Percentiles rank a stretch among this genome's conserved stretches.
These are phyloP conservation scores for Prunus salicina DNA, from an alignment of 306 rosid species.

Conservation along the genomic window DNA sequence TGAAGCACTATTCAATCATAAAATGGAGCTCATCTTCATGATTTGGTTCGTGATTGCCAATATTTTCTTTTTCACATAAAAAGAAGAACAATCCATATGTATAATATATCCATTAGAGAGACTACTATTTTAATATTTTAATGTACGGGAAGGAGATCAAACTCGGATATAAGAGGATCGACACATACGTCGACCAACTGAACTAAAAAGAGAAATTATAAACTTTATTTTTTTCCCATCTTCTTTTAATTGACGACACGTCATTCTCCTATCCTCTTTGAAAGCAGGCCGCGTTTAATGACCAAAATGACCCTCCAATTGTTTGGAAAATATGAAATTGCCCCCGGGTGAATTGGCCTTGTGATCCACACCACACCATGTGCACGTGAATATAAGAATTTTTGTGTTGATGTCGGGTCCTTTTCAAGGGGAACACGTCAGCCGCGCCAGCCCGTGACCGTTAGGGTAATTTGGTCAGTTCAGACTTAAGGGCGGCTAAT, in stretches of 20 bases:
- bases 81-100: not conserved
- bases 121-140: no score
- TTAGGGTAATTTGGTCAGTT: constrained; percentile 38
- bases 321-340: not conserved
- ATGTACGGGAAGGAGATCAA: not conserved
- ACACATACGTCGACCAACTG: no score
- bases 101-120: no score
- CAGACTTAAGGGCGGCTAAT: constrained; percentile 18
- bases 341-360: not conserved
- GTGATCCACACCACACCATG: constrained; percentile 17
- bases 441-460: constrained; percentile 36
- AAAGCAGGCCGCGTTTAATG: not conserved
- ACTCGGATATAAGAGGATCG: not conserved
- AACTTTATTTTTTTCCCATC: not conserved
- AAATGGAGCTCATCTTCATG: no score
- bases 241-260: constrained; percentile 16
- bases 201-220: no score
- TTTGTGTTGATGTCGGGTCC: constrained; percentile 47
- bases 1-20: not conserved
- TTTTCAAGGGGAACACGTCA: constrained; percentile 44
- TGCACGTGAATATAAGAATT: constrained; percentile 48
- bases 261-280: constrained; percentile 14
- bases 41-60: no score
- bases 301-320: constrained; percentile 9
- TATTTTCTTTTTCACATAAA: no score